Evolutionary conservation across 768 basidiomycete genomes (phyloP).

Genomic region (Coprinopsis strossmayeri): DNA sequence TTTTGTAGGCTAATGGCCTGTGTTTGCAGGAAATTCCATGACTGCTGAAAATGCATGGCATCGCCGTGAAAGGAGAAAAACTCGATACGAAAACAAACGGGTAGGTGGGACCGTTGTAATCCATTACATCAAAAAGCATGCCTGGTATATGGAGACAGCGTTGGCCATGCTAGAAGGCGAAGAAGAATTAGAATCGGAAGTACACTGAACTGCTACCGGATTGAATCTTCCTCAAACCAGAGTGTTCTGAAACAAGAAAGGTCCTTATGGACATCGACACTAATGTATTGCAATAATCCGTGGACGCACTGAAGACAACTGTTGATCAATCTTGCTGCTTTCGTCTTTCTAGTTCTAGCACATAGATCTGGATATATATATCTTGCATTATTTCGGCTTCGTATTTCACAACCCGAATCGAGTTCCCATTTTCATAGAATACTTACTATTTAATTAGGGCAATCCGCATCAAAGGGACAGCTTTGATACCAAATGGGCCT

Average conservation of each 20-base stretch:
- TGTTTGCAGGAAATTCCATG: conserved; percentile 43
- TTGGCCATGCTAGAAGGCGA: conserved; percentile 80
- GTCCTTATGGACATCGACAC: too few species aligned
- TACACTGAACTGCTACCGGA: too few species aligned
- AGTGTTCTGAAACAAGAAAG: too few species aligned
- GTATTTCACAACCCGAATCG: too few species aligned
- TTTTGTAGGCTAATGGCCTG: conserved; percentile 4
- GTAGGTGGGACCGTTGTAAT: conserved; percentile 93
- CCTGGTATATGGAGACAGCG: conserved; percentile 95
- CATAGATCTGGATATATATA: not conserved
- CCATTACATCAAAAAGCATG: conserved; percentile 95
- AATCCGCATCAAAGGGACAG: too few species aligned
- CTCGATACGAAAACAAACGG: conserved; percentile 58
- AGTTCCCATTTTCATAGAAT: too few species aligned
- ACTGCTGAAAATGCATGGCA: conserved; percentile 64
- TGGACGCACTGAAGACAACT: not conserved
- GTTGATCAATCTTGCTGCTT: not conserved
- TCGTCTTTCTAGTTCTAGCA: not conserved
- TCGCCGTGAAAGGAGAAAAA: conserved; percentile 62
- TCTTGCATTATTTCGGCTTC: too few species aligned
- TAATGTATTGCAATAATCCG: too few species aligned
- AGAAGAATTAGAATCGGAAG: conserved; percentile 45
- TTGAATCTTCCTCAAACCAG: too few species aligned
- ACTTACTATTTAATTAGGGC: too few species aligned
- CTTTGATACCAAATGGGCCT: too few species aligned